Evolutionary conservation across 495 filamentous ascomycete genomes (phyloP), one percentile per base, ranked within the genome.

Genomic region (Penicillium ucsense): DNA sequence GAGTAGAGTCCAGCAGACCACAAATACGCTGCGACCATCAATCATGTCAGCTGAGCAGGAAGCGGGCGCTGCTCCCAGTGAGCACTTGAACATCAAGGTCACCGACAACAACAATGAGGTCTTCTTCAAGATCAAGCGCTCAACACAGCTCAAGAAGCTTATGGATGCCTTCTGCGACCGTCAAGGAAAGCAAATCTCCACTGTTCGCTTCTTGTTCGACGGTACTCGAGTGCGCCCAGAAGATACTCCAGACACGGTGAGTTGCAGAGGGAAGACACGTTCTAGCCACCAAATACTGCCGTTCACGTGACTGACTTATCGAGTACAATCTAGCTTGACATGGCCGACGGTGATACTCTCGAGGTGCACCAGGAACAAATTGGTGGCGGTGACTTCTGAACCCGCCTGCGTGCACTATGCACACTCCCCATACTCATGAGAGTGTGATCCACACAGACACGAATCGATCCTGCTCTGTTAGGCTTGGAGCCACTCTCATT

Each of bases 121-220:
- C 53, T 99, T 99, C 69, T 99, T 99, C 77, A 99, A 99, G 76
- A 99, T 99, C 70, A 99, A 99, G 81, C 85, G 91, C 4, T 89
- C 85, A 4, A 99, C 94, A 1, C 83, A 85, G 58, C 80, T 99
- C 31, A 91, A 94, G 71, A 99, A 99, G 75, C 71, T 99, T 35
- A 99, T 99, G 94, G 88, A 91, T 50, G 94, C 94, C 11, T 99
- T 97, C 68, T 99, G 94, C 63, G 94, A 97, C 51, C 81, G 94
- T 3, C 89, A 95, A 55, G 94, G 94, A 55, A 97, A 96, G 76
- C 75, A 81, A 8, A 66, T 79, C 4, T 75, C 74, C n/a, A 87
- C 83, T 3, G 92, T 96, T 33, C 84, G 94, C 20, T 99, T 99
- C 66, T 73, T 99, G 1, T 99, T 97, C 59, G 94, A 99, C 58